A percentile compares a stretch with the other conserved stretches of the same genome.
Evolutionary conservation across 768 basidiomycete genomes (phyloP).

Genomic region (Lactifluus pinguis): DNA sequence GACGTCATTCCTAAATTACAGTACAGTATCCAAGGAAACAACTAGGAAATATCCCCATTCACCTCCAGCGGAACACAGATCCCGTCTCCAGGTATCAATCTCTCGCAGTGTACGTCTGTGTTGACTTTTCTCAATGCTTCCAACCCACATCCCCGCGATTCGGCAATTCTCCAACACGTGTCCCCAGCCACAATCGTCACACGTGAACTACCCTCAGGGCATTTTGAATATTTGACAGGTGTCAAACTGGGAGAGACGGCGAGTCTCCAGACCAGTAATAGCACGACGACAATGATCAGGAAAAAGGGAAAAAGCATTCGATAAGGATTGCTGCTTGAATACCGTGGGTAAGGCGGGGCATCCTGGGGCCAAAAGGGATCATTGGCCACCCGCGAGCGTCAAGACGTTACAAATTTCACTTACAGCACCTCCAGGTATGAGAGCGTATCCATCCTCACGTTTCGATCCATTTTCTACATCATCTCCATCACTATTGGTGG

Average conservation of each 20-base stretch:
- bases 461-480: conserved; percentile 17
- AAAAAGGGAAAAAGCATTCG: conserved; percentile 20
- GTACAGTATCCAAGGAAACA: neutral
- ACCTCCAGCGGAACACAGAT: conserved; percentile 14
- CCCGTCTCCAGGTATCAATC: conserved; percentile 15
- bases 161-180: conserved; percentile 20
- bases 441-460: conserved; percentile 8
- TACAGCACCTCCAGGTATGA: conserved; percentile 12
- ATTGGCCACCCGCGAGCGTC: neutral
- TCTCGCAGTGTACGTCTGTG: conserved; percentile 10
- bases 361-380: neutral
- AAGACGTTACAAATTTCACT: neutral
- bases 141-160: conserved; percentile 15
- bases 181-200: conserved; percentile 17
- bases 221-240: conserved; percentile 7
- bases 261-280: conserved; percentile 18
- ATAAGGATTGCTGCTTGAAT: conserved; percentile 13
- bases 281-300: conserved; percentile 18
- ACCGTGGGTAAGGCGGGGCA: neutral
- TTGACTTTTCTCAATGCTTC: conserved; percentile 15
- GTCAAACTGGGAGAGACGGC: conserved; percentile 8
- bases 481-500: conserved; percentile 1
- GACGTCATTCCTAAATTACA: neutral
- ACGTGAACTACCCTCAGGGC: conserved; percentile 16
- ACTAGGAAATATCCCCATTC: neutral